phyloP scores from a whole-genome alignment of 2,329 filamentous ascomycete genomes.

The Eutypa lata region DNA sequence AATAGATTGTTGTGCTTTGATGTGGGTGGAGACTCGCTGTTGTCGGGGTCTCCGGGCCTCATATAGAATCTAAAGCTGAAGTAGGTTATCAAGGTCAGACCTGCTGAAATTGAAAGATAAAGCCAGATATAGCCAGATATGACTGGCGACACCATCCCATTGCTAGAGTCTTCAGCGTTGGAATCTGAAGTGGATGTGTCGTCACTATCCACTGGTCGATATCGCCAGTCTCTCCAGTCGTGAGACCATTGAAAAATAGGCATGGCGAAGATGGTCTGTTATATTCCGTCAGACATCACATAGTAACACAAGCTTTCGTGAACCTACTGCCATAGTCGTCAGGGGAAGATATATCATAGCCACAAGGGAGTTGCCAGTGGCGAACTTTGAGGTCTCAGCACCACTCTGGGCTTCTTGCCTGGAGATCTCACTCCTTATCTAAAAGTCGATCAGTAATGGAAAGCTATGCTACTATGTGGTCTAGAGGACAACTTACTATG shows the following conservation, averaged over 20 bases:
- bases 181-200: not conserved
- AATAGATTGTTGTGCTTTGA: too few species aligned
- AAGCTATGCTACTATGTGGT: not conserved
- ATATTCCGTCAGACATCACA: not conserved
- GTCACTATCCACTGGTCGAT: slow-evolving; percentile 1
- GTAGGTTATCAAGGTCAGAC: not conserved
- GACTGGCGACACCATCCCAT: not conserved
- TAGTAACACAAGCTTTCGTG: too few species aligned
- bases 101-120: not conserved
- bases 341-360: slow-evolving; percentile 7
- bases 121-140: slow-evolving; percentile 5
- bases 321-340: slow-evolving; percentile 2
- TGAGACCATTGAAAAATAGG: slow-evolving; percentile 10
- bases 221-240: slow-evolving; percentile 8
- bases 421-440: not conserved
- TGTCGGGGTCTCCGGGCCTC: too few species aligned
- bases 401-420: not conserved
- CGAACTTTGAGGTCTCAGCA: not conserved
- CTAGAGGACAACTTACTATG: slow-evolving; percentile 2
- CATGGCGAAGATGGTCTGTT: slow-evolving; percentile 8
- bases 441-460: too few species aligned
- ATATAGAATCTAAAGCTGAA: too few species aligned
- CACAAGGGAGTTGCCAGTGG: slow-evolving; percentile 1
- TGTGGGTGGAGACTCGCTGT: too few species aligned
- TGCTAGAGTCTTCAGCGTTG: too few species aligned